Conservation (phyloP, 495 filamentous ascomycete species). For the Neurospora sp. region DNA sequence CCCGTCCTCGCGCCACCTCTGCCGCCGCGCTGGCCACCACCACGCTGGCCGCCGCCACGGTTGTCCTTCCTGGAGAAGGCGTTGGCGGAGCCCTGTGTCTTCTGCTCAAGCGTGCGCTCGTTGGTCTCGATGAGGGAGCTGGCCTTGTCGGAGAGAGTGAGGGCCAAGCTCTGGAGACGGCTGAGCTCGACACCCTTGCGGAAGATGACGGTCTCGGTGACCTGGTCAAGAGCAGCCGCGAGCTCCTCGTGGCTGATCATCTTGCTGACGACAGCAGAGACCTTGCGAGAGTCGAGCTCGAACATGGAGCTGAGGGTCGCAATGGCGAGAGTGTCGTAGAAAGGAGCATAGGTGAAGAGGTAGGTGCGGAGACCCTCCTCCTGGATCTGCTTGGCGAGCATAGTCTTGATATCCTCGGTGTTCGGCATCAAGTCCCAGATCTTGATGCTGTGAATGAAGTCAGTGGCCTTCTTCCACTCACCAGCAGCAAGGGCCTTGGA, state of each 20-base stretch:
- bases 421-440: conserved; percentile 97
- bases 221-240: conserved; percentile 91
- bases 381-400: conserved; percentile 96
- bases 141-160: conserved; percentile 92
- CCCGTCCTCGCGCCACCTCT: conserved; percentile 56
- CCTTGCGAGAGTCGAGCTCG: conserved; percentile 82
- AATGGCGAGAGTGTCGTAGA: conserved; percentile 93
- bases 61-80: conserved; percentile 86
- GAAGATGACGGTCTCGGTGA: conserved; percentile 96
- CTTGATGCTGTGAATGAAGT: conserved; percentile 93
- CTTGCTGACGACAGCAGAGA: conserved; percentile 88
- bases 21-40: conserved; percentile 55
- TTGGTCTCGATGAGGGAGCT: conserved; percentile 92
- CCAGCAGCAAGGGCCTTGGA: conserved; percentile 93
- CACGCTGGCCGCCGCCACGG: conserved; percentile 60
- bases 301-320: conserved; percentile 86
- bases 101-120: conserved; percentile 91
- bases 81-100: conserved; percentile 90
- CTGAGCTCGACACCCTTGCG: conserved; percentile 97
- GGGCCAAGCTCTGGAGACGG: conserved; percentile 85
- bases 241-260: conserved; percentile 99
- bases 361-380: conserved; percentile 97
- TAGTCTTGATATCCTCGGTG: conserved; percentile 82
- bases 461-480: conserved; percentile 93
- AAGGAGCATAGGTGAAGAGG: conserved; percentile 98